Evolutionary conservation across 208 protist species (phyloP), one percentile per base, ranked within the genome.

Genomic region (Leptomonas pyrrhocoris): DNA sequence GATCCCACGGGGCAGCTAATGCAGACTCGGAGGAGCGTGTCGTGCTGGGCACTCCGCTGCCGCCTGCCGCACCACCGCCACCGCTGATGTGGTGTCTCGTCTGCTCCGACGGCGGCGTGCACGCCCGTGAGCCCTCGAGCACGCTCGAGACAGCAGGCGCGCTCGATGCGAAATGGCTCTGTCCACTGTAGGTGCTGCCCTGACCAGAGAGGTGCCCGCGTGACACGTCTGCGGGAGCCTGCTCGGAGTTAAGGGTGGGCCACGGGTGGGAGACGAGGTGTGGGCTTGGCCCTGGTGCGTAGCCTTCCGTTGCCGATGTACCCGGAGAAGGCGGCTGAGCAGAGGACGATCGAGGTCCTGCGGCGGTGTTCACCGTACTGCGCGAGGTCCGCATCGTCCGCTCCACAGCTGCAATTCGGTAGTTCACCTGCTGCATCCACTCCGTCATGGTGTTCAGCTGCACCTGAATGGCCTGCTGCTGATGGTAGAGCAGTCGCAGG

Each of bases 381-480:
- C 73, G 63, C 25, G 68, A 55, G 25, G n/a, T 28, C 0, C 61
- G 74, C 28, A 42, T 15, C 2, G 45, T 58, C 30, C 61, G 72
- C 55, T 86, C 71, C 18, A 80, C 30, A 12, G 42, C 28, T 19
- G 50, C 55, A 11, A 82, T 49, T 8, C 80, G 80, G 53, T 73
- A 56, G 53, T 80, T 78, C n/a, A 87, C 64, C 67, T 93, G 84
- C 64, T 91, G 79, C 76, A 93, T 84, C 69, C 74, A 93, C 28
- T 86, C 68, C 40, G 81, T 73, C 56, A 94, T 80, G 27, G 81
- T 88, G 65, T 92, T 86, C 0, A 94, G 80, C 74, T 96, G 91
- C 48, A 88, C 83, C 58, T 96, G 85, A 5, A 96, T 80, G 1
- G 88, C 73, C 68, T 93, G 83, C 70, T 96, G 91, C 55, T 94